Percentiles rank a stretch among this genome's conserved stretches.
Evolutionary conservation across 306 rosid species (phyloP).

Genomic region (Luffa aegyptiaca): DNA sequence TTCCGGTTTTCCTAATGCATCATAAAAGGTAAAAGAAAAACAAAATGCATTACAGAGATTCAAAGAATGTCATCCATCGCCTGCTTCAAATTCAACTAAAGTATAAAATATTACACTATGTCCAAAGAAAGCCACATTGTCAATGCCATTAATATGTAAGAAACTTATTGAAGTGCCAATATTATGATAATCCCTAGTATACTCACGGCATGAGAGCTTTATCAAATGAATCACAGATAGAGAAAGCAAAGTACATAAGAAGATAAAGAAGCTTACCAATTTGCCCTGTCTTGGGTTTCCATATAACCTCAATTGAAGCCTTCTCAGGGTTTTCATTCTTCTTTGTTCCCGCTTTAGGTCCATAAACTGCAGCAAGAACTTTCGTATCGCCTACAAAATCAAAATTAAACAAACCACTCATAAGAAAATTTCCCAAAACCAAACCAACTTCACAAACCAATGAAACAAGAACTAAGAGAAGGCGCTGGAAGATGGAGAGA

Average conservation of each 20-base stretch:
- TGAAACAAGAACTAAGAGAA: background rate
- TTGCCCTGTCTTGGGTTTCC: constrained; percentile 91
- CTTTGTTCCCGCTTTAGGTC: constrained; percentile 77
- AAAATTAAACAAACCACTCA: background rate
- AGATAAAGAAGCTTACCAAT: constrained; percentile 26
- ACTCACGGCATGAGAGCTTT: background rate
- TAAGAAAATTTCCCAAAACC: background rate
- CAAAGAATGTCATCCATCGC: background rate
- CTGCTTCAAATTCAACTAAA: background rate
- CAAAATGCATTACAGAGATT: background rate
- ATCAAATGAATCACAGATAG: background rate
- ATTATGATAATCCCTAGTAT: background rate
- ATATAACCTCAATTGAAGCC: constrained; percentile 84
- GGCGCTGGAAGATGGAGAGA: background rate
- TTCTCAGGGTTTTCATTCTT: constrained; percentile 87
- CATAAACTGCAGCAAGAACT: constrained; percentile 76
- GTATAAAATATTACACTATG: background rate
- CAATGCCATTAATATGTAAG: background rate
- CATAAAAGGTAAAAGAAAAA: background rate
- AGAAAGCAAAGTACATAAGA: background rate
- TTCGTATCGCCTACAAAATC: constrained; percentile 59
- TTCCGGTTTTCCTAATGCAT: constrained; percentile 49
- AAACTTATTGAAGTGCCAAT: background rate
- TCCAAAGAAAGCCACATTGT: background rate
- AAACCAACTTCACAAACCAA: background rate